These are phyloP conservation scores for Ogataea methanolica DNA, from an alignment of 805 yeast species.

Conservation along the genomic window DNA sequence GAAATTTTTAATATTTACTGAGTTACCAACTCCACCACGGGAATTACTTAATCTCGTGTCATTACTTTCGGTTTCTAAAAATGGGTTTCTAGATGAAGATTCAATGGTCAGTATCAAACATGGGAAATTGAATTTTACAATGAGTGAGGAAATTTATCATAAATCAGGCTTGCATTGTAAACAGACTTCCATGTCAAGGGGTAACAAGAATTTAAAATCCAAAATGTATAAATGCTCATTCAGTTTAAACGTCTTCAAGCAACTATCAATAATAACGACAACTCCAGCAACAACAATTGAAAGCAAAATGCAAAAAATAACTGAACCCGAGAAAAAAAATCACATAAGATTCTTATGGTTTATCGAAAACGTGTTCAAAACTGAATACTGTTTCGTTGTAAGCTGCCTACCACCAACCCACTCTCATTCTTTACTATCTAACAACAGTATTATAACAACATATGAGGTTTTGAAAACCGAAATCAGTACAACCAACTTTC, in stretches of 20 bases:
- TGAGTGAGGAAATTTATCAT: constrained; percentile 28
- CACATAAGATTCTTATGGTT: constrained; percentile 28
- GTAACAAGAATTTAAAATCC: constrained; percentile 16
- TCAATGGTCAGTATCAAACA: background rate
- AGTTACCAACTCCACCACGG: too few species aligned
- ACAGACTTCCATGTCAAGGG: constrained; percentile 21
- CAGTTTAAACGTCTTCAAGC: constrained; percentile 12
- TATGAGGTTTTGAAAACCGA: too few species aligned
- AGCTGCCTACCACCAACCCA: too few species aligned
- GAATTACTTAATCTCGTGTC: too few species aligned
- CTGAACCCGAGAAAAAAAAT: constrained; percentile 14
- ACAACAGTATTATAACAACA: background rate
- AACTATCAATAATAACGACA: too few species aligned
- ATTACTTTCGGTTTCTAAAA: too few species aligned
- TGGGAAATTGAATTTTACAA: constrained; percentile 18
- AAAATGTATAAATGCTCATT: constrained; percentile 22
- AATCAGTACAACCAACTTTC: constrained; percentile 3
- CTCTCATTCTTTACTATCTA: too few species aligned
- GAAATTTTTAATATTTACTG: too few species aligned
- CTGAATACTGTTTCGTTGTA: background rate
- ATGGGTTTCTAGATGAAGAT: too few species aligned
- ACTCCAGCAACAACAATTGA: too few species aligned
- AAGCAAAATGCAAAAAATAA: too few species aligned
- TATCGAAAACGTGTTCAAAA: constrained; percentile 18
- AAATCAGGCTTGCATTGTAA: constrained; percentile 32